A percentile compares a stretch with the other conserved stretches of the same genome.
Evolutionary conservation across 2,329 filamentous ascomycete species (phyloP).

Genomic region (Lasiodiplodia citricola): DNA sequence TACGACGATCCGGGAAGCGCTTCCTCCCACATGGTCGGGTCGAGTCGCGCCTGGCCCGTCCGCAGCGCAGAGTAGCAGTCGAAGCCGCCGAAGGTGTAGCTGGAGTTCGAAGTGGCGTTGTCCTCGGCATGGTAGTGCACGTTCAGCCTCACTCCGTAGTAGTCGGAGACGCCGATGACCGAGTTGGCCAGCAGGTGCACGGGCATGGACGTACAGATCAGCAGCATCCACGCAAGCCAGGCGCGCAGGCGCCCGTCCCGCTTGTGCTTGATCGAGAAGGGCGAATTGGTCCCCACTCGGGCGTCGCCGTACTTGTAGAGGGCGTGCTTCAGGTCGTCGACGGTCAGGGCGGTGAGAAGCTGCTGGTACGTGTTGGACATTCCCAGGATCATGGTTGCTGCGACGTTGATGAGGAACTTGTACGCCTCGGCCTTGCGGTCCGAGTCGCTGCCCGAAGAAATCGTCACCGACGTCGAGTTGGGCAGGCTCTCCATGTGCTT

Average conservation of each 20-base stretch:
- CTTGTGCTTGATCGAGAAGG: conserved; percentile 40
- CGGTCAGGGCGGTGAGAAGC: conserved; percentile 36
- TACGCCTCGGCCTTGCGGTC: conserved; percentile 14
- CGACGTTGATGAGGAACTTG: conserved; percentile 37
- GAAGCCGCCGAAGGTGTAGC: not conserved
- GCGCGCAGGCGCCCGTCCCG: conserved; percentile 31
- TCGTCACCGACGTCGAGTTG: conserved; percentile 12
- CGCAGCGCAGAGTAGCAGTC: conserved; percentile 9
- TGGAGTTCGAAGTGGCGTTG: not conserved
- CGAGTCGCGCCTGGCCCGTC: conserved; percentile 1
- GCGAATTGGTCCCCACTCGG: conserved; percentile 40
- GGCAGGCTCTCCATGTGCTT: not conserved
- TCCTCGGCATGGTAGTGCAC: not conserved
- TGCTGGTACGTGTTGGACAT: conserved; percentile 44
- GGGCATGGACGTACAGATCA: conserved; percentile 33
- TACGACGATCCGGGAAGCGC: not conserved
- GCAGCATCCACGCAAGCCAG: conserved; percentile 38
- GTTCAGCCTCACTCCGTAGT: not conserved
- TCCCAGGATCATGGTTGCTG: conserved; percentile 39
- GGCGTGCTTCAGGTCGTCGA: conserved; percentile 35
- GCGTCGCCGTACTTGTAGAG: conserved; percentile 39
- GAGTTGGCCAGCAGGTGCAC: conserved; percentile 41
- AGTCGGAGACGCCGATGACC: conserved; percentile 34
- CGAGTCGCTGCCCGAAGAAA: not conserved
- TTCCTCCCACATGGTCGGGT: not conserved